A percentile compares a stretch with the other conserved stretches of the same genome.
Conservation (phyloP, 2,329 filamentous ascomycete genomes). For the Phyllosticta citrichinensis region DNA sequence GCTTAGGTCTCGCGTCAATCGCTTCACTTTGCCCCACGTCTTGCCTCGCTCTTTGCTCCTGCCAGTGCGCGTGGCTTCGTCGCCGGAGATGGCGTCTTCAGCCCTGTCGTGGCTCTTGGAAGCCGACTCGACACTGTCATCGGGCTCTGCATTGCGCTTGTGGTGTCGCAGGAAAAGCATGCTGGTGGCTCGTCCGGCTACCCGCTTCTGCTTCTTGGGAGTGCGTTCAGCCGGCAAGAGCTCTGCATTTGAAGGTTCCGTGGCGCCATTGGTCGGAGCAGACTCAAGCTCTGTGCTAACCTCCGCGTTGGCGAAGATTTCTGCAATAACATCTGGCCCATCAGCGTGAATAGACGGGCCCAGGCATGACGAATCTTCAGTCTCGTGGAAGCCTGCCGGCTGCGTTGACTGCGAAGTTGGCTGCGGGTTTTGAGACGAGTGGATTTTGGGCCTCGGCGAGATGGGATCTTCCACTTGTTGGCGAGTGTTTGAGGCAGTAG, state of each 20-base stretch:
- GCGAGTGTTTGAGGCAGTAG: not conserved
- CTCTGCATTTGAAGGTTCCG: not conserved
- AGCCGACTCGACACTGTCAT: not conserved
- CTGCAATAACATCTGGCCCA: not conserved
- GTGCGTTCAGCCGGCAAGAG: not conserved
- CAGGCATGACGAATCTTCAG: not conserved
- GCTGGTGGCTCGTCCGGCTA: not conserved
- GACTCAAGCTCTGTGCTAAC: not conserved
- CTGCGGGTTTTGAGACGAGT: not conserved
- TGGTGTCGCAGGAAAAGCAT: not conserved
- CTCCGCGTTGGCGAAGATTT: not conserved
- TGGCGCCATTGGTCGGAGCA: not conserved
- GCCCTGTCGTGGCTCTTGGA: not conserved
- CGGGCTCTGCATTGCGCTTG: constrained; percentile 7
- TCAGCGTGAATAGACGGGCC: not conserved
- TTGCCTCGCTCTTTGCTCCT: not conserved
- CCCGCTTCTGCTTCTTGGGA: not conserved
- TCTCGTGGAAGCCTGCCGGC: not conserved
- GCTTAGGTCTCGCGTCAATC: constrained; percentile 2
- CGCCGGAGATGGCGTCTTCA: not conserved
- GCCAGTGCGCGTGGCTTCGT: not conserved
- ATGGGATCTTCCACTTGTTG: not conserved
- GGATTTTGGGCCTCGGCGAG: not conserved
- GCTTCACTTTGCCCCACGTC: not conserved
- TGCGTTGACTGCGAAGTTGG: not conserved